Base-by-base conservation (phyloP, 1,284 basidiomycete species). In the Pholiota adiposa region DNA sequence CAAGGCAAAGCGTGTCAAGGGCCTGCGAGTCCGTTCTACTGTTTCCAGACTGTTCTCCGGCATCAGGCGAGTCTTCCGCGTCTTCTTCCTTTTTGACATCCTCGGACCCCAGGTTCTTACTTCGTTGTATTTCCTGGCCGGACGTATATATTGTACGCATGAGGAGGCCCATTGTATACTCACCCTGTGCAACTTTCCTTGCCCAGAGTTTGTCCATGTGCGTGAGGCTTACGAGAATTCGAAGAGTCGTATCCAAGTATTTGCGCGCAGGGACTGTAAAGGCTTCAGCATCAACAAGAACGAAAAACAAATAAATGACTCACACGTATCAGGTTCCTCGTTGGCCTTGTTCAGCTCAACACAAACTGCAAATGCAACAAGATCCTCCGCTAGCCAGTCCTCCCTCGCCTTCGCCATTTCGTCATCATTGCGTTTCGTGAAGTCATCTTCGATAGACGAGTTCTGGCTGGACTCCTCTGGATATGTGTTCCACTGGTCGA, bases 161-260 rank as follows among this genome's bases (percentile, higher is more conserved):
- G 21, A 85, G 67, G 18, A 81, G 79, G 3, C 77, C 72, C 25
- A 89, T 69, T 2, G 81, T 76, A 54, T 72, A 70, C 1, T 78
- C 71, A 33, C 80, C 74, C 8, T 78, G 72, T 2, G 83, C 64
- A 11, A 89, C 70, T 29, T 77, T 77, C 36, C 69, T 65, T 46
- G 81, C 83, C 88, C 89, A 91, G 12, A 67, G 64, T 25, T 73
- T 66, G 64, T 85, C 82, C 21, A 80, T 79, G 63, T 91, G 88
- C 0, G 89, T 88, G 11, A 91, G 73, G 56, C 84, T 88, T 57
- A 92, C 85, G 31, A 92, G 79, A 5, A 89, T 82, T 0, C 89
- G 84, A 3, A 91, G 76, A 3, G 80, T 74, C 1, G 81, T 77
- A 56, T 88, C 86, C 31, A 84, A 70, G 63, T 85, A 90, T 63